phyloP scores from a whole-genome alignment of 192 early-diverging fungal genomes.

The Coemansia sp. region DNA sequence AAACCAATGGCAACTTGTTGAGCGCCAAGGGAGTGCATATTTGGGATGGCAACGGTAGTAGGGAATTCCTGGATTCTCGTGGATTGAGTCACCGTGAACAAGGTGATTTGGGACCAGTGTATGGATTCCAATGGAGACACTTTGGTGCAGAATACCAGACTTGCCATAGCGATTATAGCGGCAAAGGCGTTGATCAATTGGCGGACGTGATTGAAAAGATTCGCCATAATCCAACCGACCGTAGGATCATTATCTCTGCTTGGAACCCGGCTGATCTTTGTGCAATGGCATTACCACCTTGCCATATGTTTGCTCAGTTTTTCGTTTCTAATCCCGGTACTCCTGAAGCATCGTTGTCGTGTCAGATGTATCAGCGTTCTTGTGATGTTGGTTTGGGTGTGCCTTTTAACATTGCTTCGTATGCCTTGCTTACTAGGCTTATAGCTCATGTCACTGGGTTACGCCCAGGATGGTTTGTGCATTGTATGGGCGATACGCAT shows the following conservation, averaged over 20 bases:
- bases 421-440: conserved; percentile 86
- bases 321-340: conserved; percentile 75
- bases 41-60: conserved; percentile 89
- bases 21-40: conserved; percentile 72
- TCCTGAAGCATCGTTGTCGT: conserved; percentile 64
- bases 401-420: conserved; percentile 98
- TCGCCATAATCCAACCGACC: conserved; percentile 76
- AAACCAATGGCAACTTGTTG: conserved; percentile 78
- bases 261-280: conserved; percentile 95
- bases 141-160: conserved; percentile 91
- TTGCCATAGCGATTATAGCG: conserved; percentile 81
- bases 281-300: conserved; percentile 94
- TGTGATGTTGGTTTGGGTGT: conserved; percentile 97
- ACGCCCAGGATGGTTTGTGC: conserved; percentile 79
- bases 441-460: conserved; percentile 85
- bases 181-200: conserved; percentile 92
- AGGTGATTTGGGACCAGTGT: conserved; percentile 93
- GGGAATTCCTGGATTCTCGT: conserved; percentile 82
- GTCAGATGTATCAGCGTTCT: conserved; percentile 93
- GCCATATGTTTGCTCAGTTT: conserved; percentile 97
- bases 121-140: conserved; percentile 99
- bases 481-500: conserved; percentile 95
- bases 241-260: conserved; percentile 90
- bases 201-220: conserved; percentile 83
- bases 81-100: conserved; percentile 70